Evolutionary conservation across 1,139 yeast genomes (phyloP).

Genomic region (Nakaseomyces bracarensis): DNA sequence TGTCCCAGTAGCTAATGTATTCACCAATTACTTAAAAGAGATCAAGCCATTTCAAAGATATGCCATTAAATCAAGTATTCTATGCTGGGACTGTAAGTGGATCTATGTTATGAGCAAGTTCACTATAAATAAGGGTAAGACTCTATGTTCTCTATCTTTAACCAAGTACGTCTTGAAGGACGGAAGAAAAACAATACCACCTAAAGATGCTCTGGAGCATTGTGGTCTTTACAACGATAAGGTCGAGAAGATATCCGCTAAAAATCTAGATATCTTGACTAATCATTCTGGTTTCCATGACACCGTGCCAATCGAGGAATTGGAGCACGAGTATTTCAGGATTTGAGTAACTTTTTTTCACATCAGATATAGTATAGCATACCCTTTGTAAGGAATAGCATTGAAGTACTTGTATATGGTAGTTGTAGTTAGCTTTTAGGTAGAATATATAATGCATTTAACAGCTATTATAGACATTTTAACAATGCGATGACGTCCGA

Average conservation of each 20-base stretch:
- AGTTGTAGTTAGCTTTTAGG: too few relatives aligned
- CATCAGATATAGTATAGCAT: too few relatives aligned
- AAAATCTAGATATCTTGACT: constrained; percentile 31
- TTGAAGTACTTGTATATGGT: too few relatives aligned
- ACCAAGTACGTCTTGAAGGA: constrained; percentile 76
- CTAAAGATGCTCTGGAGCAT: constrained; percentile 47
- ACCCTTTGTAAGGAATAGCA: too few relatives aligned
- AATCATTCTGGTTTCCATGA: constrained; percentile 28
- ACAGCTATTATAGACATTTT: too few relatives aligned
- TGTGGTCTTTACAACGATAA: constrained; percentile 52
- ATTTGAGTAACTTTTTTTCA: not conserved
- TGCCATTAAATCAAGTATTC: constrained; percentile 47
- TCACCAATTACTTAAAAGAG: constrained; percentile 61
- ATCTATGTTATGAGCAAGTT: constrained; percentile 56
- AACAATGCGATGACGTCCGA: too few relatives aligned
- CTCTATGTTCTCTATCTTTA: constrained; percentile 51
- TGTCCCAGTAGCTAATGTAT: constrained; percentile 70
- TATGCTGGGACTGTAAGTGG: constrained; percentile 90
- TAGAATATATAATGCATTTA: too few relatives aligned
- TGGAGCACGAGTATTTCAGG: constrained; percentile 12
- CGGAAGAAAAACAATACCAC: constrained; percentile 63
- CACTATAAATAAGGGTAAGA: constrained; percentile 34
- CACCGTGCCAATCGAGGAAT: constrained; percentile 21
- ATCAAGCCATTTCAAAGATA: constrained; percentile 59
- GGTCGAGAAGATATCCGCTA: constrained; percentile 37